A percentile compares a stretch with the other conserved stretches of the same genome.
Conservation (phyloP, 306 rosid genomes). For the Quercus gilva region DNA sequence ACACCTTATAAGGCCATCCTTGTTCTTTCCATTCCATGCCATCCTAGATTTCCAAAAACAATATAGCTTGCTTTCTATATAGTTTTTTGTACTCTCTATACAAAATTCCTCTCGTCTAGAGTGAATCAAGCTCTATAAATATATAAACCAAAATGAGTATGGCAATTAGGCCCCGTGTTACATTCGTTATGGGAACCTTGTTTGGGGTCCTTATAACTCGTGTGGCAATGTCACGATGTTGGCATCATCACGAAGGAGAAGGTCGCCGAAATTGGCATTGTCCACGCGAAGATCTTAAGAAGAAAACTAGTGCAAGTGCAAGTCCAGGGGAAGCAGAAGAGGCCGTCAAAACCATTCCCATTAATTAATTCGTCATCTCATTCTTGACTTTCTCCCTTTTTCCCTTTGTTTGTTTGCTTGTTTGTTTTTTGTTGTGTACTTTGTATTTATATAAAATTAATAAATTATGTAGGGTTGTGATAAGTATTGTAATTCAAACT, state of each 20-base stretch:
- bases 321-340: neutral
- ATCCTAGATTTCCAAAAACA: neutral
- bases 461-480: no score
- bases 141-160: neutral
- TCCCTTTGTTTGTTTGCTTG: no score
- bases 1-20: neutral
- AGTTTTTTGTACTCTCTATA: neutral
- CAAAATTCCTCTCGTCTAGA: neutral
- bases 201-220: conserved; percentile 27
- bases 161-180: conserved; percentile 12
- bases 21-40: neutral
- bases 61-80: neutral
- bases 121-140: neutral
- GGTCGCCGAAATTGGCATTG: conserved; percentile 9
- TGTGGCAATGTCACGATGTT: neutral
- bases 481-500: no score
- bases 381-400: no score
- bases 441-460: no score
- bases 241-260: conserved; percentile 16
- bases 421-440: no score
- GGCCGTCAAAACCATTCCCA: neutral
- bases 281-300: conserved; percentile 11
- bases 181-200: conserved; percentile 47
- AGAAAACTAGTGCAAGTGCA: conserved; percentile 5
- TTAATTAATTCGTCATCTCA: neutral